phyloP scores from a whole-genome alignment of 1,284 basidiomycete species.

The Ganoderma resinaceum region DNA sequence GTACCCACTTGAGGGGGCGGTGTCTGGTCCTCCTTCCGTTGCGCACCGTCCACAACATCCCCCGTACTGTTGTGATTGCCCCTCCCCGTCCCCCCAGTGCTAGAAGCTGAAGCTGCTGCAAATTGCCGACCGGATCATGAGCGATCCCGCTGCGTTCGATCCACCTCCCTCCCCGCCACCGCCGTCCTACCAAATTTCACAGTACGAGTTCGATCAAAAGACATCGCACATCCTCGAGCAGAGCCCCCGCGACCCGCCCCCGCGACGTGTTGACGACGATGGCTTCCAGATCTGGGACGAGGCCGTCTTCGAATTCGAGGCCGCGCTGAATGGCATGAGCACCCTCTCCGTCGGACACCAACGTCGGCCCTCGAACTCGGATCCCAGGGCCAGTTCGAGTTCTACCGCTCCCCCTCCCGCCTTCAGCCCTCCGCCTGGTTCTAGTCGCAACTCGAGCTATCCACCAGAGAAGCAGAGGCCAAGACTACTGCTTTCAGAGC shows the following conservation, averaged over 20 bases:
- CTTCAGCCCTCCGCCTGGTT: not conserved
- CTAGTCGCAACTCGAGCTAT: constrained; percentile 3
- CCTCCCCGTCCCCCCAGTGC: not conserved
- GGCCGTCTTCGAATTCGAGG: constrained; percentile 51
- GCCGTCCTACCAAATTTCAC: constrained; percentile 57
- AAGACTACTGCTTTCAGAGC: not conserved
- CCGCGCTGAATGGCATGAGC: constrained; percentile 34
- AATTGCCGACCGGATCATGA: constrained; percentile 10
- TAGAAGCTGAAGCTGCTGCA: not conserved
- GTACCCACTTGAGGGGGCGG: not conserved
- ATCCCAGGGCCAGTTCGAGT: not conserved
- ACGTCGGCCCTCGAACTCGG: not conserved
- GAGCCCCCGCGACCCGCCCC: constrained; percentile 38
- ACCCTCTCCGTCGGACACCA: constrained; percentile 12
- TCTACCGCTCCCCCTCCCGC: constrained; percentile 1
- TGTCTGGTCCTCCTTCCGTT: not conserved
- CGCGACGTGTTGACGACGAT: constrained; percentile 43
- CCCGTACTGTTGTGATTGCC: not conserved
- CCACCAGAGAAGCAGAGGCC: constrained; percentile 15
- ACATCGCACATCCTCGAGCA: constrained; percentile 49
- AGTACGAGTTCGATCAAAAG: constrained; percentile 65
- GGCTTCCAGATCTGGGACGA: constrained; percentile 61
- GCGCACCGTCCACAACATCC: not conserved
- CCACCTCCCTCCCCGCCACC: constrained; percentile 42
- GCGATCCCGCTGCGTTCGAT: constrained; percentile 21